These are phyloP conservation scores for Favolaschia claudopus DNA, from an alignment of 768 basidiomycete genomes.

Conservation along the genomic window DNA sequence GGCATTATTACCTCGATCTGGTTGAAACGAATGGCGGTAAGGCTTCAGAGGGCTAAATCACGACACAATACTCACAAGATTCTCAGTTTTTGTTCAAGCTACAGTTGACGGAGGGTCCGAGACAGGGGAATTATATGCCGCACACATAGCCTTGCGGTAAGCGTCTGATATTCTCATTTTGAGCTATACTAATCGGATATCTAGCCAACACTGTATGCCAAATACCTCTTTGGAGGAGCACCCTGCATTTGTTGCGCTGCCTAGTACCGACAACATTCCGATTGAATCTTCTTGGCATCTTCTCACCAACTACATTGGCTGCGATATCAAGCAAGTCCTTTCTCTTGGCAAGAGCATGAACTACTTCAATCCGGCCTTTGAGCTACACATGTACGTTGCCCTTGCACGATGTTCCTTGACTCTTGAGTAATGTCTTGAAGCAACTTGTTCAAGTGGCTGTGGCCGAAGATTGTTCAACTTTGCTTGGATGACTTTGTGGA, in stretches of 20 bases:
- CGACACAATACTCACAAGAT: neutral
- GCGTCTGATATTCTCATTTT: too few relatives aligned
- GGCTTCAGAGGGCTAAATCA: neutral
- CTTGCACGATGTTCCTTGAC: neutral
- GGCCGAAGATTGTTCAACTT: conserved; percentile 32
- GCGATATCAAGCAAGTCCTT: conserved; percentile 19
- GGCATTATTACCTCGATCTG: conserved; percentile 17
- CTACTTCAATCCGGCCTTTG: neutral
- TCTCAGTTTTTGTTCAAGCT: conserved; percentile 18
- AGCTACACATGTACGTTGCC: conserved; percentile 9
- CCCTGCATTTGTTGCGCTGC: conserved; percentile 26
- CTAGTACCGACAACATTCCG: conserved; percentile 33
- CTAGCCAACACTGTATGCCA: too few relatives aligned
- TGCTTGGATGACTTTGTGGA: conserved; percentile 28
- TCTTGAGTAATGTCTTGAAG: conserved; percentile 9
- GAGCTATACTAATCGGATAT: too few relatives aligned
- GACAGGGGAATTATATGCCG: conserved; percentile 13
- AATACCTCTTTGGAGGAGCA: conserved; percentile 20
- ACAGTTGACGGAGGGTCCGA: conserved; percentile 28
- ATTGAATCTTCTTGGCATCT: conserved; percentile 36
- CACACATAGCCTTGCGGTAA: conserved; percentile 8
- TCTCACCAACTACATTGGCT: conserved; percentile 22
- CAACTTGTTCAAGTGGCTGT: conserved; percentile 34
- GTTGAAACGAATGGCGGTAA: conserved; percentile 11
- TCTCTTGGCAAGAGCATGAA: conserved; percentile 8